Percentiles rank a stretch among this genome's conserved stretches.
Evolutionary conservation across 2,329 filamentous ascomycete species (phyloP).

Genomic region (Drechmeria coniospora): DNA sequence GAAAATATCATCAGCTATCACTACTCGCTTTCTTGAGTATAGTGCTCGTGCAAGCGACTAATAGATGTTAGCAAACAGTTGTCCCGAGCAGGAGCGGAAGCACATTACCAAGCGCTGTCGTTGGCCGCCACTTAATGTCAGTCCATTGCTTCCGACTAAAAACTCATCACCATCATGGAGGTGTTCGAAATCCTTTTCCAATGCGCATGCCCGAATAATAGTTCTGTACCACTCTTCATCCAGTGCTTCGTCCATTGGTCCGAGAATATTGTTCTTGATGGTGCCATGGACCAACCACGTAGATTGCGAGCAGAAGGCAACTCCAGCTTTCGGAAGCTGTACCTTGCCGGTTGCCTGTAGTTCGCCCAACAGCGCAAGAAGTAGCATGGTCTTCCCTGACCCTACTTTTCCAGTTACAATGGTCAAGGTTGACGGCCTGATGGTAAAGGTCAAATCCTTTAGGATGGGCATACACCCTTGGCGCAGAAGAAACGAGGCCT

Average conservation of each 20-base stretch:
- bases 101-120: conserved; percentile 1
- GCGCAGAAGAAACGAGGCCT: no score
- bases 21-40: neutral
- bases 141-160: neutral
- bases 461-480: no score
- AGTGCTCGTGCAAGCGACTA: conserved; percentile 1
- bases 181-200: conserved; percentile 5
- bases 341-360: conserved; percentile 1
- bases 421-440: conserved; percentile 3
- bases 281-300: conserved; percentile 7
- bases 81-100: no score
- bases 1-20: conserved; percentile 1
- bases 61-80: neutral
- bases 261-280: conserved; percentile 6
- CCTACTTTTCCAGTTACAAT: conserved; percentile 8
- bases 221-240: conserved; percentile 6
- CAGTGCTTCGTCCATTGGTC: neutral
- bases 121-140: conserved; percentile 1
- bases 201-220: conserved; percentile 4
- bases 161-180: conserved; percentile 4
- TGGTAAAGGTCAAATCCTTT: conserved; percentile 1
- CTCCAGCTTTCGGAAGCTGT: neutral
- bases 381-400: conserved; percentile 6
- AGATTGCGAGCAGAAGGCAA: conserved; percentile 7
- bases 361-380: conserved; percentile 6